phyloP scores from a whole-genome alignment of 495 filamentous ascomycete species.

The Aspergillus olivimuriae region DNA sequence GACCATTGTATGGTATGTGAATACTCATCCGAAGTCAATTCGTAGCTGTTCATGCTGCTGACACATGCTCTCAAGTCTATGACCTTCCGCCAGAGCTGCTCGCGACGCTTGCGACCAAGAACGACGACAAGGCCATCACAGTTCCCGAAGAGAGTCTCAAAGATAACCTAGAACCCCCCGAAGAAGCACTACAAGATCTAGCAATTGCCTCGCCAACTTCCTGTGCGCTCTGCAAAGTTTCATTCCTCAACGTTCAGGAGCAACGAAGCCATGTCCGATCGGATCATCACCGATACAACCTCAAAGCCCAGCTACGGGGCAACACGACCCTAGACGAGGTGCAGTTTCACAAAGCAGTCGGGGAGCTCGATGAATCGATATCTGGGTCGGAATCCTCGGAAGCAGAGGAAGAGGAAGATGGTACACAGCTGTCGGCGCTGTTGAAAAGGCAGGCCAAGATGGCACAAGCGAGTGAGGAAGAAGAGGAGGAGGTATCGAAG shows the following conservation, averaged over 20 bases:
- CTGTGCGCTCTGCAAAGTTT: conserved; percentile 73
- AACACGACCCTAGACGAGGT: conserved; percentile 59
- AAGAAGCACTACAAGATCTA: conserved; percentile 32
- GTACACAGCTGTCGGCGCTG: conserved; percentile 57
- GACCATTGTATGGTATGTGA: conserved; percentile 56
- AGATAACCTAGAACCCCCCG: conserved; percentile 11
- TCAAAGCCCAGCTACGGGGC: conserved; percentile 80
- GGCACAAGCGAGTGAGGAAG: conserved; percentile 46
- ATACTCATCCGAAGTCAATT: no score
- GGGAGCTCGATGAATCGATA: conserved; percentile 80
- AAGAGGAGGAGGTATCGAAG: conserved; percentile 41
- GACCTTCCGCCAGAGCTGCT: conserved; percentile 78
- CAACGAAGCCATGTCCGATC: conserved; percentile 82
- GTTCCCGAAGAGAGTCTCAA: conserved; percentile 18
- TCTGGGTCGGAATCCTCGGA: conserved; percentile 68
- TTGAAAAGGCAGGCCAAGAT: conserved; percentile 79
- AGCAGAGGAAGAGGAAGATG: conserved; percentile 47
- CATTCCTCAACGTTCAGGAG: conserved; percentile 65
- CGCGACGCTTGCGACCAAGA: conserved; percentile 57
- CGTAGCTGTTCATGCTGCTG: no score
- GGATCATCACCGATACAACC: conserved; percentile 90
- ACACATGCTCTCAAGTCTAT: conserved; percentile 66
- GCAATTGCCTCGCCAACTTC: conserved; percentile 58
- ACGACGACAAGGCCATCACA: conserved; percentile 25
- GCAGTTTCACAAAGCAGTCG: conserved; percentile 80